These are phyloP conservation scores for Salmacisia buchloeana DNA, from an alignment of 1,284 basidiomycete genomes.

Conservation along the genomic window DNA sequence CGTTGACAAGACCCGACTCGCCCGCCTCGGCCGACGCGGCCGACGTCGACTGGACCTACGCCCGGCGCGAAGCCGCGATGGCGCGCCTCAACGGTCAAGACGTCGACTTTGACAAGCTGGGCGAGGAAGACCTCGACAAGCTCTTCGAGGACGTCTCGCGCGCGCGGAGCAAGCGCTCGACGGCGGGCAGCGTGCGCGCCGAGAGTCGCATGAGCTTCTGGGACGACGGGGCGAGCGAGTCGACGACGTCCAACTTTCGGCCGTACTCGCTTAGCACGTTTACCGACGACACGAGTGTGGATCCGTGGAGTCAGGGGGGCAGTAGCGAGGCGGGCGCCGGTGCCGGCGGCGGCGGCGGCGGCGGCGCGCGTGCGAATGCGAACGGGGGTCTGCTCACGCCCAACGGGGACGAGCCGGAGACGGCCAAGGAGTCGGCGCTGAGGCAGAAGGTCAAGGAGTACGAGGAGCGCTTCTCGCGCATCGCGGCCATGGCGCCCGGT, in stretches of 20 bases:
- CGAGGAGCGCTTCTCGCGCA: slow-evolving; percentile 30
- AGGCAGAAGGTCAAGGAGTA: slow-evolving; percentile 40
- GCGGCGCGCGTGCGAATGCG: too few relatives aligned
- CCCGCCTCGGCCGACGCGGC: slow-evolving; percentile 33
- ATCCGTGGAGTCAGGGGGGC: slow-evolving; percentile 38
- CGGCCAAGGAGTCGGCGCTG: slow-evolving; percentile 27
- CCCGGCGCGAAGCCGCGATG: slow-evolving; percentile 37
- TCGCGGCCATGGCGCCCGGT: slow-evolving; percentile 16
- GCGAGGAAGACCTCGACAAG: slow-evolving; percentile 44
- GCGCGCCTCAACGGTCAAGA: slow-evolving; percentile 41
- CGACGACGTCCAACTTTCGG: slow-evolving; percentile 25
- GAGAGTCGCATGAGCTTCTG: slow-evolving; percentile 41
- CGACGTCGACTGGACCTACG: slow-evolving; percentile 44
- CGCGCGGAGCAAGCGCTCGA: slow-evolving; percentile 36
- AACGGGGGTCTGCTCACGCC: slow-evolving; percentile 16
- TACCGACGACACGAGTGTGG: slow-evolving; percentile 43
- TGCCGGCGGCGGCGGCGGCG: neutral
- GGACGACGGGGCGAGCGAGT: slow-evolving; percentile 38
- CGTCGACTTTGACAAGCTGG: slow-evolving; percentile 42
- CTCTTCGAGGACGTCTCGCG: slow-evolving; percentile 43
- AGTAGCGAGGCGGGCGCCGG: slow-evolving; percentile 26
- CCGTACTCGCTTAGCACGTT: slow-evolving; percentile 40
- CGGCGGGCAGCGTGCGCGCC: slow-evolving; percentile 35
- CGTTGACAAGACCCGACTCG: slow-evolving; percentile 33
- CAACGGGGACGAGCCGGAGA: slow-evolving; percentile 10